Evolutionary conservation across 2,329 filamentous ascomycete genomes (phyloP), one percentile per base, ranked within the genome.

Genomic region (Thermothelomyces thermophilus): DNA sequence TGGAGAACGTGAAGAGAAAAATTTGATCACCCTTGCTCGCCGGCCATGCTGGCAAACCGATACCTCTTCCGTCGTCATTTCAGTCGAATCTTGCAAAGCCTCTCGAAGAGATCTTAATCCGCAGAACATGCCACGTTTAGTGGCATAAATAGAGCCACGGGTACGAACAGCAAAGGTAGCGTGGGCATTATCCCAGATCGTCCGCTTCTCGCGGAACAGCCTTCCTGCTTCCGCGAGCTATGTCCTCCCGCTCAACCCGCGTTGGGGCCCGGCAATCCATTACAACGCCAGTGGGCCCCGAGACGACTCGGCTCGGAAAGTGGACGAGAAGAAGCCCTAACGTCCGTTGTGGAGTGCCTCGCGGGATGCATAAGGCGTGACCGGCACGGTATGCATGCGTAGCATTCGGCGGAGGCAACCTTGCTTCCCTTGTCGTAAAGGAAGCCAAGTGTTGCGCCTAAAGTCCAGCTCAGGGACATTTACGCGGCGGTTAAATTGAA

Each of bases 101-200:
- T 19, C 19, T 9, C 26, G 31, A 9, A 28, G 22, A 14, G n/a
- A 16, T 8, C n/a, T 30, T 48, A 22, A 35, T 26, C 59, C 59
- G 62, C 56, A 60, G 55, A 55, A 26, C 51, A 50, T 34, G 41
- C 19, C 47, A 35, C 34, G 22, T 16, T 5, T 30, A 11, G 35
- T 19, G 16, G 41, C 28, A 40, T 45, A 30, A 26, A 39, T 14
- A 45, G 20, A 40, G 17, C 46, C 39, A 16, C 11, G 31, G 59
- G 63, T 62, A 33, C n/a, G n/a, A n/a, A n/a, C n/a, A n/a, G n/a
- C n/a, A 37, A 60, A 59, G 50, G 53, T 57, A 56, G 52, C 56
- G 66, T 65, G 66, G 64, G 64, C 63, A 68, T 69, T 65, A 68
- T 66, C 60, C n/a, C 58, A 64, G 63, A 65, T 64, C 61, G 63